A percentile compares a stretch with the other conserved stretches of the same genome.
phyloP scores from a whole-genome alignment of 1,284 basidiomycete species.

The Moniliophthora roreri region DNA sequence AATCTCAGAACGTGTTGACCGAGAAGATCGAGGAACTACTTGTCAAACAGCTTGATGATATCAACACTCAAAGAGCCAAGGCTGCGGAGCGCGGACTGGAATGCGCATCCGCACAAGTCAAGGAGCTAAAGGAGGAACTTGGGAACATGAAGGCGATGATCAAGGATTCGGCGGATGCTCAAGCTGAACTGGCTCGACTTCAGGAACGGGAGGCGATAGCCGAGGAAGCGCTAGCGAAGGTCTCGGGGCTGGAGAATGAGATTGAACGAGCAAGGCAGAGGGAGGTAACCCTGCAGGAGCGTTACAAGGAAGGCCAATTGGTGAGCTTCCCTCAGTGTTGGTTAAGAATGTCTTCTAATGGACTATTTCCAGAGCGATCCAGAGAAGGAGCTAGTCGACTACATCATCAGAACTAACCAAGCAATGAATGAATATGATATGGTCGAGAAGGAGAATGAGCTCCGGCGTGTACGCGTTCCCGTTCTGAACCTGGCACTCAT shows the following conservation, averaged over 20 bases:
- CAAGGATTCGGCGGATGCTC: constrained; percentile 10
- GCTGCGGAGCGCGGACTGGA: constrained; percentile 21
- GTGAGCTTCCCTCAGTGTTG: constrained; percentile 27
- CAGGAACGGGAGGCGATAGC: constrained; percentile 10
- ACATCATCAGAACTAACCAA: constrained; percentile 39
- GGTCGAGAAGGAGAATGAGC: constrained; percentile 50
- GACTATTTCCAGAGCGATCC: constrained; percentile 36
- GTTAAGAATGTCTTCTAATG: constrained; percentile 6
- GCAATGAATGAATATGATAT: constrained; percentile 47
- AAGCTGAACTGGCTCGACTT: not conserved
- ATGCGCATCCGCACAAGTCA: constrained; percentile 18
- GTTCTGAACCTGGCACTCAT: constrained; percentile 5
- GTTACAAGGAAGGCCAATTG: constrained; percentile 41
- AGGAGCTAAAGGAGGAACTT: constrained; percentile 11
- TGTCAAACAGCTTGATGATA: constrained; percentile 20
- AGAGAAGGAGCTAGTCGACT: constrained; percentile 46
- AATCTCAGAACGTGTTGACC: constrained; percentile 21
- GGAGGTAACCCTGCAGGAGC: constrained; percentile 27
- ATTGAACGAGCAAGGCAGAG: constrained; percentile 25
- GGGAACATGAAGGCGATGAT: constrained; percentile 18
- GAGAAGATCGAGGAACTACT: constrained; percentile 21
- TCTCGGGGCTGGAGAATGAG: constrained; percentile 21
- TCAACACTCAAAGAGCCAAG: constrained; percentile 23
- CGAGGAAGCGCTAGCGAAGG: constrained; percentile 7
- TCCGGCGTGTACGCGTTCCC: constrained; percentile 41